Base-by-base conservation (phyloP, 1,139 yeast species). In the Geotrichum carabidarum region DNA sequence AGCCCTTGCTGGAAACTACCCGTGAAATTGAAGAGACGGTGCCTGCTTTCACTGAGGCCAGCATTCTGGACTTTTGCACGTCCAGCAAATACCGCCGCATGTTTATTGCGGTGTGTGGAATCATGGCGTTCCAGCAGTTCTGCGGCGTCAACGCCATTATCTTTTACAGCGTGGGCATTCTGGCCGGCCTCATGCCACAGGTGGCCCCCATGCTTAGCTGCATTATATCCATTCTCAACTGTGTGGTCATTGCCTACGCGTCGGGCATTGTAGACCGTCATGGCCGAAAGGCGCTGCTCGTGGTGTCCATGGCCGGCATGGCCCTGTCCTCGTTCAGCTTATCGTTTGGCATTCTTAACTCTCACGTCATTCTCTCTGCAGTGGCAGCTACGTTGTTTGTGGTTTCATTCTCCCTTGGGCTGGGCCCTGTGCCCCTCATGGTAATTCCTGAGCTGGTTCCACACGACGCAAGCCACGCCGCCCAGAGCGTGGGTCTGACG, bases 361-460 rank as follows among this genome's bases (percentile, higher is more conserved):
- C 75, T 8, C 73, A 73, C 58, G 75, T 89, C 0, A 34, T 75
- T 0, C 60, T 86, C 15, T 79, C 94, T 0, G 82, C 88, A 1
- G 54, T 79, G 0, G 82, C 93, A 1, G 84, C 91, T 0, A 80
- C 87, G 56, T 69, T 79, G 1, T 90, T 88, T 68, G 90, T 91
- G 48, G 81, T 85, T 0, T 80, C 89, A 41, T 93, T 91, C 73
- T 98, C 97, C 0, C 73, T 86, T 46, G 99, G 99, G 0, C 70
- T 90, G 58, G 99, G 99, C 0, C 98, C 99, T 9, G 88, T 93
- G 51, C 98, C 99, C 35, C 91, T 93, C 71, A 73, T 91, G 60
- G 72, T 91, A 56, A 85, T 93, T n/a, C 82, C 95, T 7, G 98
- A 93, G 68, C 83, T 91, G 22, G 85, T 96, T 0, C 95, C 90